A percentile compares a stretch with the other conserved stretches of the same genome.
Evolutionary conservation across 2,329 filamentous ascomycete species (phyloP).

Genomic region (Colletotrichum cuscutae): DNA sequence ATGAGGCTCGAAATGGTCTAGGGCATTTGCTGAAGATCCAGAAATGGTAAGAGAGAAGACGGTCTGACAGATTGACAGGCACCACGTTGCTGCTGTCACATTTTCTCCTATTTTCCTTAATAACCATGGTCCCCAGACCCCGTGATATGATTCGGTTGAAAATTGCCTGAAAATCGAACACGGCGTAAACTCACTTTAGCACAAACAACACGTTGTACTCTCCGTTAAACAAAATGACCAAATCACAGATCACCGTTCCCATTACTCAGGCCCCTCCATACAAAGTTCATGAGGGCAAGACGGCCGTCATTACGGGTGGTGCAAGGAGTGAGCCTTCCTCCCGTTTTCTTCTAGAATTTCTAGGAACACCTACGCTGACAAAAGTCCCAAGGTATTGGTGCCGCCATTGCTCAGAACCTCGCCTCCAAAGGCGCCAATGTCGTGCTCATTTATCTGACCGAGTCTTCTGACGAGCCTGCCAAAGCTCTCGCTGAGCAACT

Average conservation of each 20-base stretch:
- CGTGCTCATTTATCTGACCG: slow-evolving; percentile 69
- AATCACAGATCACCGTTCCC: slow-evolving; percentile 16
- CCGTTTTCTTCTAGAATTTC: not conserved
- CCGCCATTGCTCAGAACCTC: slow-evolving; percentile 66
- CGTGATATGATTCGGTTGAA: not conserved
- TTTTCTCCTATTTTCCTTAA: slow-evolving; percentile 11
- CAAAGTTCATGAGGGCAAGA: slow-evolving; percentile 53
- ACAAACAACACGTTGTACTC: not conserved
- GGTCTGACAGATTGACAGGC: not conserved
- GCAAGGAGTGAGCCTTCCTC: slow-evolving; percentile 52
- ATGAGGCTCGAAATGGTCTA: not conserved
- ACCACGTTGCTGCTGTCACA: not conserved
- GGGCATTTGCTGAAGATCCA: not conserved
- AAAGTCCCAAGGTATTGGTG: slow-evolving; percentile 63
- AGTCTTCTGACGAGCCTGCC: slow-evolving; percentile 60
- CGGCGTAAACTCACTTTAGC: not conserved
- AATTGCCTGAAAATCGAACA: not conserved
- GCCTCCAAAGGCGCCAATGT: slow-evolving; percentile 70
- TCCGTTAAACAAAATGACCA: slow-evolving; percentile 20
- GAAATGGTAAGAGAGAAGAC: not conserved
- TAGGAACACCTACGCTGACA: slow-evolving; percentile 20
- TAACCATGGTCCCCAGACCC: slow-evolving; percentile 17
- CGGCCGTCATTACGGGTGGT: slow-evolving; percentile 63
- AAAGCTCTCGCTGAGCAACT: slow-evolving; percentile 59
- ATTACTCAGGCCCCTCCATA: slow-evolving; percentile 34